Conservation (phyloP, 345 rosid species). For the Brassica nigra region DNA sequence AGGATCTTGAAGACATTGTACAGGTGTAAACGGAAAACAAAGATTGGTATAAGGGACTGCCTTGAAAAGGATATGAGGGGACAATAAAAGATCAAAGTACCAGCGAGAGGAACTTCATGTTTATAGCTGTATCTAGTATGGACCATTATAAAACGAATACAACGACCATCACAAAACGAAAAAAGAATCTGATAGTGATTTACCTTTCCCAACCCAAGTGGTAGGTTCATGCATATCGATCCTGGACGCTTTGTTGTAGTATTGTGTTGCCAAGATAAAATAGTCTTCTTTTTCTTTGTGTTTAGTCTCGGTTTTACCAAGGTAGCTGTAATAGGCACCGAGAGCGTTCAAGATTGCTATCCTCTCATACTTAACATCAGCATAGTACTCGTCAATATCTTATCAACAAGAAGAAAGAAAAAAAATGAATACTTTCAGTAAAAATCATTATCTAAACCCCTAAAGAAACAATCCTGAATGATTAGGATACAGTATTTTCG, state of each 20-base stretch:
- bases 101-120: background rate
- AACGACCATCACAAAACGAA: background rate
- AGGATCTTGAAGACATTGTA: background rate
- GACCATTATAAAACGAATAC: background rate
- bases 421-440: background rate
- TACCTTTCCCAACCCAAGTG: constrained; percentile 99
- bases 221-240: constrained; percentile 98
- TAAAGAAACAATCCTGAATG: background rate
- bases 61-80: background rate
- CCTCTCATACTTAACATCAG: constrained; percentile 93
- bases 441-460: background rate
- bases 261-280: constrained; percentile 79
- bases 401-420: constrained; percentile 30
- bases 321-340: constrained; percentile 91
- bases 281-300: constrained; percentile 91
- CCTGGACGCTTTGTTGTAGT: constrained; percentile 90
- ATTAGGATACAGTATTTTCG: background rate
- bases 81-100: constrained; percentile 12
- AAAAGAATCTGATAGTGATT: background rate
- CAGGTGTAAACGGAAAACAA: background rate
- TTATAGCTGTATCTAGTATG: background rate
- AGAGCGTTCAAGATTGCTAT: constrained; percentile 93
- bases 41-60: background rate
- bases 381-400: constrained; percentile 98
- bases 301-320: constrained; percentile 87